Percentiles rank a stretch among this genome's conserved stretches.
Conservation (phyloP, 1,284 basidiomycete species). For the Hortiboletus rubellus region DNA sequence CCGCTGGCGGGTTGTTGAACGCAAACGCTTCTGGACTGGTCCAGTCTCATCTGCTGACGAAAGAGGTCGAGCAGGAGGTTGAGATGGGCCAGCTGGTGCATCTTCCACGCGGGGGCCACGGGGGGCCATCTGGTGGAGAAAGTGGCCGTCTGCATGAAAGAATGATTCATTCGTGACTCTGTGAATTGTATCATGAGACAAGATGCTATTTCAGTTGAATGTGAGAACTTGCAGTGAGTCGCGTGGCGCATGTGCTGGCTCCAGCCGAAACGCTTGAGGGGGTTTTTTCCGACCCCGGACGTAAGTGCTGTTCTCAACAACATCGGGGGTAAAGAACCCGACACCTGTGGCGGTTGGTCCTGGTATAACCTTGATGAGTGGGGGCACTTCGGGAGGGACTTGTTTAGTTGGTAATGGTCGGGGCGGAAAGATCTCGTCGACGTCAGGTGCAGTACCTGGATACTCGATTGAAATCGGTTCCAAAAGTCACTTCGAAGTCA, state of each 20-base stretch:
- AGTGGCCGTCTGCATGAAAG: slow-evolving; percentile 57
- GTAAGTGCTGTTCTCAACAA: slow-evolving; percentile 50
- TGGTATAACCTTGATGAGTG: slow-evolving; percentile 39
- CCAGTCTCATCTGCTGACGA: slow-evolving; percentile 79
- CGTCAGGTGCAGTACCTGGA: slow-evolving; percentile 62
- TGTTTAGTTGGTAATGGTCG: slow-evolving; percentile 59
- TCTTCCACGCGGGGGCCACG: slow-evolving; percentile 40
- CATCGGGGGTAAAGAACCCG: slow-evolving; percentile 80
- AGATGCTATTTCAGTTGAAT: slow-evolving; percentile 1
- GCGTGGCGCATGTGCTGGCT: slow-evolving; percentile 46
- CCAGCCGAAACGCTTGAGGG: slow-evolving; percentile 54
- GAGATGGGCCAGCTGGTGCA: slow-evolving; percentile 40
- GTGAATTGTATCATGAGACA: slow-evolving; percentile 7
- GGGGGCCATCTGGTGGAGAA: slow-evolving; percentile 48
- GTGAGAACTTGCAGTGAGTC: slow-evolving; percentile 60
- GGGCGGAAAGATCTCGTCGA: slow-evolving; percentile 70
- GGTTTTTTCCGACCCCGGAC: slow-evolving; percentile 58
- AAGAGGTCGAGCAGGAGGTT: slow-evolving; percentile 58
- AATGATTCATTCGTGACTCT: slow-evolving; percentile 65
- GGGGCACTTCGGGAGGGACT: slow-evolving; percentile 49
- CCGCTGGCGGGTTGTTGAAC: slow-evolving; percentile 60
- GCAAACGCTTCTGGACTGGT: slow-evolving; percentile 70
- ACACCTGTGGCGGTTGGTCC: slow-evolving; percentile 55
- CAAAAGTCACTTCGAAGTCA: slow-evolving; percentile 15
- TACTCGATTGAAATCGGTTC: slow-evolving; percentile 17